A percentile compares a stretch with the other conserved stretches of the same genome.
Conservation (phyloP, 805 yeast species). For the Priceomyces haplophilus region DNA sequence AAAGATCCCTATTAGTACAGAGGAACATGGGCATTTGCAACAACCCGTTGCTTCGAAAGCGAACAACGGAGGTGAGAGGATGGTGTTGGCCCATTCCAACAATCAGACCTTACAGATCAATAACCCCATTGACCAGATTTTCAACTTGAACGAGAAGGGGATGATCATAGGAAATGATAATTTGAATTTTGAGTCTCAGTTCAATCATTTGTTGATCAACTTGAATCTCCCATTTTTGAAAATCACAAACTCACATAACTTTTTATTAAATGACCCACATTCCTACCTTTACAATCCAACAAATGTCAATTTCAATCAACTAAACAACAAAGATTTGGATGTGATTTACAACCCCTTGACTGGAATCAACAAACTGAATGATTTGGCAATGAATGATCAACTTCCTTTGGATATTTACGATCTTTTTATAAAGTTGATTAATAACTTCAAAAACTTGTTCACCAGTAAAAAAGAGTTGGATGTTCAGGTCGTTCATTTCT, state of each 20-base stretch:
- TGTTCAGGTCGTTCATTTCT: slow-evolving; percentile 46
- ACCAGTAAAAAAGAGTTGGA: slow-evolving; percentile 41
- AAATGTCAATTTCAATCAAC: slow-evolving; percentile 32
- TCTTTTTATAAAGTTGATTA: slow-evolving; percentile 41
- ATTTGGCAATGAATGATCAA: slow-evolving; percentile 16
- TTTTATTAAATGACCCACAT: slow-evolving; percentile 38
- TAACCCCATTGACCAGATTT: slow-evolving; percentile 45
- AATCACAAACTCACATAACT: slow-evolving; percentile 44
- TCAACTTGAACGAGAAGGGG: slow-evolving; percentile 42
- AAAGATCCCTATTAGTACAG: neutral
- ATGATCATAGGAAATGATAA: slow-evolving; percentile 45
- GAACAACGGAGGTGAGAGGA: slow-evolving; percentile 11
- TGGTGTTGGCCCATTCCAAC: slow-evolving; percentile 3
- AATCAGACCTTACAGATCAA: slow-evolving; percentile 26
- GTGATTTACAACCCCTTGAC: slow-evolving; percentile 41
- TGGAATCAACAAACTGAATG: slow-evolving; percentile 19
- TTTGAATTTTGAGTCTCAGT: slow-evolving; percentile 43
- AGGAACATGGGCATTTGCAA: neutral
- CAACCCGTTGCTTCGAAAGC: neutral
- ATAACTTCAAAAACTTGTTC: slow-evolving; percentile 41
- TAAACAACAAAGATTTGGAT: slow-evolving; percentile 35
- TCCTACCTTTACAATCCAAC: slow-evolving; percentile 42
- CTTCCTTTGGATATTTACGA: slow-evolving; percentile 43
- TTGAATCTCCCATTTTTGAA: slow-evolving; percentile 43
- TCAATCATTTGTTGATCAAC: slow-evolving; percentile 42